phyloP scores from a whole-genome alignment of 805 yeast genomes.

The Saccharomycopsis fibuligera region DNA sequence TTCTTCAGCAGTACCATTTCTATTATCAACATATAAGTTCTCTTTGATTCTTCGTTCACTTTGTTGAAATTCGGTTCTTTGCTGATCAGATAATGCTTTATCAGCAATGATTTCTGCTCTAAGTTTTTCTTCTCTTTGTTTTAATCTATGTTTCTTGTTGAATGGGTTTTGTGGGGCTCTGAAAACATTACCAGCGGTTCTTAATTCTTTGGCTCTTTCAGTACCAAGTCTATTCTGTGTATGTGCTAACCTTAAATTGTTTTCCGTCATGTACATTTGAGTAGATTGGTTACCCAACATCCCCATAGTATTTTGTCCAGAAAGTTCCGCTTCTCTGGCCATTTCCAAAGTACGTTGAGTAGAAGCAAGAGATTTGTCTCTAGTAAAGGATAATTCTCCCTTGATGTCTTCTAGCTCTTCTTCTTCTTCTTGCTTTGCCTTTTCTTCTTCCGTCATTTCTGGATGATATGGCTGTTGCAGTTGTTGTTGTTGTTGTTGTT shows the following conservation, averaged over 20 bases:
- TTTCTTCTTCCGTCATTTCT: slow-evolving; percentile 31
- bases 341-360: slow-evolving; percentile 75
- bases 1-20: slow-evolving; percentile 28
- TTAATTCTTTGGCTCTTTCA: slow-evolving; percentile 72
- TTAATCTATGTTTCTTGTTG: slow-evolving; percentile 68
- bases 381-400: slow-evolving; percentile 73
- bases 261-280: slow-evolving; percentile 72
- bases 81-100: slow-evolving; percentile 54
- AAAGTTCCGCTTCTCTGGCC: slow-evolving; percentile 65
- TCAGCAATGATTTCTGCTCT: slow-evolving; percentile 56
- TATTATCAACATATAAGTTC: slow-evolving; percentile 46
- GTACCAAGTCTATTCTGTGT: slow-evolving; percentile 80
- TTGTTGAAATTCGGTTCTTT: slow-evolving; percentile 50
- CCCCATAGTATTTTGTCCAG: slow-evolving; percentile 80
- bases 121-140: slow-evolving; percentile 66
- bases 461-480: too few relatives aligned
- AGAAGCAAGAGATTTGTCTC: slow-evolving; percentile 79
- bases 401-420: slow-evolving; percentile 85
- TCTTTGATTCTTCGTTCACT: slow-evolving; percentile 64
- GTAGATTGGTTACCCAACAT: slow-evolving; percentile 93
- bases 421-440: slow-evolving; percentile 54
- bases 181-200: slow-evolving; percentile 28
- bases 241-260: slow-evolving; percentile 66
- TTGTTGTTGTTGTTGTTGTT: slow-evolving; percentile 23
- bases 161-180: slow-evolving; percentile 63